Conservation (phyloP, 2,329 filamentous ascomycete species). For the Byssochlamys sp. region DNA sequence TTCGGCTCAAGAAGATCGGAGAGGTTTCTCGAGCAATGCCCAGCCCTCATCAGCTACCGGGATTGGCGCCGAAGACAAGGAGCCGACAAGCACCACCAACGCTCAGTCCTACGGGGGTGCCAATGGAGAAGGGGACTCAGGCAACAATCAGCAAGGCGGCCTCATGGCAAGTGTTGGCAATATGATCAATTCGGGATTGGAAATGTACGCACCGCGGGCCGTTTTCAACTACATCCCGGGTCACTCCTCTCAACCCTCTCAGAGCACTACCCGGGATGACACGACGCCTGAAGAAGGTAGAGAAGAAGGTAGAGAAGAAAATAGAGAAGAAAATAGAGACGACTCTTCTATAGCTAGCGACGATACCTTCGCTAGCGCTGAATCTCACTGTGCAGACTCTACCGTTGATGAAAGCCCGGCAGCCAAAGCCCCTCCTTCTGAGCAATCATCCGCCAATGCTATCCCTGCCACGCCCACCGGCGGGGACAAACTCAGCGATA, state of each 20-base stretch:
- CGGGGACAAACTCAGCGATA: neutral
- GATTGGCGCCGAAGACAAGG: neutral
- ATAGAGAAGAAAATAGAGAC: conserved; percentile 7
- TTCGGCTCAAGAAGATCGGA: conserved; percentile 1
- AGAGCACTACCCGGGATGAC: neutral
- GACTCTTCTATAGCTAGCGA: conserved; percentile 13
- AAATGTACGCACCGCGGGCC: conserved; percentile 43
- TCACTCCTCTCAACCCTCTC: conserved; percentile 11
- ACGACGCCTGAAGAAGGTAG: conserved; percentile 4
- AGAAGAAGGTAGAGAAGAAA: conserved; percentile 3
- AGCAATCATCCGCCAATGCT: neutral
- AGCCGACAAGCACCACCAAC: neutral
- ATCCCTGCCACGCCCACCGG: neutral
- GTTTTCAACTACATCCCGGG: conserved; percentile 41
- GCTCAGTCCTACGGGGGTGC: conserved; percentile 4
- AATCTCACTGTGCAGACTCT: conserved; percentile 11
- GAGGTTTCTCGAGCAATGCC: neutral
- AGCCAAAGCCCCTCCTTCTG: neutral
- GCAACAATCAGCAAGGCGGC: conserved; percentile 7
- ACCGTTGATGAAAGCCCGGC: neutral
- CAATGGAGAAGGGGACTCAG: neutral
- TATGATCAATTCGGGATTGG: conserved; percentile 35
- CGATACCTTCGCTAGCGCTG: conserved; percentile 21
- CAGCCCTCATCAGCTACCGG: neutral
- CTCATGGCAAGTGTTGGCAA: conserved; percentile 28